These are phyloP conservation scores for Syncephalastrum sp. DNA, from an alignment of 371 early-diverging fungal species.

Conservation along the genomic window DNA sequence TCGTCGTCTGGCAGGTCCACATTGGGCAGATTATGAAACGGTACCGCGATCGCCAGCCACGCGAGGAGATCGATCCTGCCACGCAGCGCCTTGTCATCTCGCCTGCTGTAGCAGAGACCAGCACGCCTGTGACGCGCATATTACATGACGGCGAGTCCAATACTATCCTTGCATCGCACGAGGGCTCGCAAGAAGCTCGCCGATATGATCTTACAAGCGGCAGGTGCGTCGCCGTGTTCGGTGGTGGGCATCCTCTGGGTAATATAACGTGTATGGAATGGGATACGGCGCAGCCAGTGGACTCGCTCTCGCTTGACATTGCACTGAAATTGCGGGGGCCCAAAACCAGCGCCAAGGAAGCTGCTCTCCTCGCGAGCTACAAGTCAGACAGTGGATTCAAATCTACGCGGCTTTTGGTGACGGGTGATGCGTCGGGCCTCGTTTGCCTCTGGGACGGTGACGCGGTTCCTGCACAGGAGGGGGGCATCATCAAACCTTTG, in stretches of 20 bases:
- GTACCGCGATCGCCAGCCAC: constrained; percentile 11
- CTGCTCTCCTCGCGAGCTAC: not conserved
- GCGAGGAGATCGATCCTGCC: constrained; percentile 6
- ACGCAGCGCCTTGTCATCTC: constrained; percentile 17
- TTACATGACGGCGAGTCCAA: constrained; percentile 26
- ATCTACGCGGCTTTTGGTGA: constrained; percentile 36
- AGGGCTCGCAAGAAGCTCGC: constrained; percentile 14
- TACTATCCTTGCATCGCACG: constrained; percentile 30
- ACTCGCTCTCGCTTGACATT: constrained; percentile 21
- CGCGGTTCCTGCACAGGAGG: constrained; percentile 10
- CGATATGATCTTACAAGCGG: constrained; percentile 33
- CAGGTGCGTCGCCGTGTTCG: constrained; percentile 24
- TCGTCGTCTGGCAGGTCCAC: constrained; percentile 38
- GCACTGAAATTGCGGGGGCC: constrained; percentile 7
- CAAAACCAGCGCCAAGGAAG: not conserved
- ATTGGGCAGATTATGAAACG: constrained; percentile 16
- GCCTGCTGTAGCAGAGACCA: constrained; percentile 9
- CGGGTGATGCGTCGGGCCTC: constrained; percentile 46
- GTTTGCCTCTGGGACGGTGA: constrained; percentile 48
- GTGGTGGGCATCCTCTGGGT: constrained; percentile 22
- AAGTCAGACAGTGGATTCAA: constrained; percentile 6
- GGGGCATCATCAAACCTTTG: constrained; percentile 21
- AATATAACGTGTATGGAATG: constrained; percentile 42
- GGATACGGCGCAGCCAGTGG: constrained; percentile 26
- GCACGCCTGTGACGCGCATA: constrained; percentile 22